Evolutionary conservation across 2,329 filamentous ascomycete genomes (phyloP).

Genomic region (Nothophaeocryptopus gaeumannii): DNA sequence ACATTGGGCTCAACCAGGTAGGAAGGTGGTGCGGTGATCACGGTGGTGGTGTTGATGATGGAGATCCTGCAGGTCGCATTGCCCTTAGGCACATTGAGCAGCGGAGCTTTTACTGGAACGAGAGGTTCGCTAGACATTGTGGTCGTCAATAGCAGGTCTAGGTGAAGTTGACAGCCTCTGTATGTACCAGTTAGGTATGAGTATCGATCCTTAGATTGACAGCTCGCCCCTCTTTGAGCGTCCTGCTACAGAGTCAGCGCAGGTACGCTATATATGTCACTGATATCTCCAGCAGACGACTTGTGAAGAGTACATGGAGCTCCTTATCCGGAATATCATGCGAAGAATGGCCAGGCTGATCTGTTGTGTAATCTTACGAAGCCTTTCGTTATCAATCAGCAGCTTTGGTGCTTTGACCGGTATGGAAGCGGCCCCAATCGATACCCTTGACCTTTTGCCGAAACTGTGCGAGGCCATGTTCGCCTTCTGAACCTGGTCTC

Average conservation of each 20-base stretch:
- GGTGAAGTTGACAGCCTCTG: background rate
- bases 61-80: constrained; percentile 17
- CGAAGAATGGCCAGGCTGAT: too few relatives aligned
- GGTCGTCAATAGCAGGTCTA: background rate
- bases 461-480: constrained; percentile 19
- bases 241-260: background rate
- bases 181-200: background rate
- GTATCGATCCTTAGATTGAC: background rate
- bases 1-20: constrained; percentile 35
- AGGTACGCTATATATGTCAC: background rate
- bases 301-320: too few relatives aligned
- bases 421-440: constrained; percentile 14
- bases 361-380: too few relatives aligned
- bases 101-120: background rate
- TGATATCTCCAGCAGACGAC: background rate
- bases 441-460: constrained; percentile 17
- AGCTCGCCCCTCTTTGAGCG: background rate
- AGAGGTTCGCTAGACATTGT: background rate
- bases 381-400: background rate
- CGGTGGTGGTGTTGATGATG: constrained; percentile 24
- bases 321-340: too few relatives aligned
- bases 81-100: background rate
- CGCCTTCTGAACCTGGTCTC: constrained; percentile 18
- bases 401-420: background rate
- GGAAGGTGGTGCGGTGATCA: constrained; percentile 5